These are phyloP conservation scores for Cyclotella choctawhatcheeana DNA, from an alignment of 108 stramenopile species.

Conservation along the genomic window DNA sequence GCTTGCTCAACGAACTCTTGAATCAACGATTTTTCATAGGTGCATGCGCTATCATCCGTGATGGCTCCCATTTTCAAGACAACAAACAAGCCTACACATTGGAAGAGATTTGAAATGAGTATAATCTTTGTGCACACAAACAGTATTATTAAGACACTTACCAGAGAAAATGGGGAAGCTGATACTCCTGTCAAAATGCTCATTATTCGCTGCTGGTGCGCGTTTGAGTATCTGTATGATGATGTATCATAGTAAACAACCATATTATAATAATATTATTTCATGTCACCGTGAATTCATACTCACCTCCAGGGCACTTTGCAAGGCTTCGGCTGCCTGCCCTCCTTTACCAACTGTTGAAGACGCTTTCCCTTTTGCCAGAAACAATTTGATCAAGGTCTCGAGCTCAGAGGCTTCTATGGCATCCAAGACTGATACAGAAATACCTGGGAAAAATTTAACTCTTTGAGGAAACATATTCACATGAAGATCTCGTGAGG, in stretches of 20 bases:
- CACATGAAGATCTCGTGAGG: no score
- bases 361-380: conserved; percentile 45
- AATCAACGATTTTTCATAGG: conserved; percentile 57
- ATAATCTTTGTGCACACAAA: no score
- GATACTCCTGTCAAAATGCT: conserved; percentile 57
- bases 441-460: no score
- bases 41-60: conserved; percentile 47
- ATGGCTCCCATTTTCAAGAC: conserved; percentile 58
- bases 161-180: conserved; percentile 71
- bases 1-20: conserved; percentile 63
- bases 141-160: no score
- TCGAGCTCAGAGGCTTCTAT: conserved; percentile 46
- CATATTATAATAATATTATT: neutral
- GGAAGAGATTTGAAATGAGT: neutral
- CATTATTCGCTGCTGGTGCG: conserved; percentile 30
- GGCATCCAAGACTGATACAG: conserved; percentile 32
- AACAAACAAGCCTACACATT: conserved; percentile 41
- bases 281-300: no score
- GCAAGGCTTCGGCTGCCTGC: conserved; percentile 36
- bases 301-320: conserved; percentile 55
- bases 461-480: no score
- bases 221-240: conserved; percentile 46
- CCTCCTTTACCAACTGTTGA: conserved; percentile 32
- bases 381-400: conserved; percentile 39
- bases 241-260: neutral